Conservation (phyloP, 352 stramenopile species). For the Pythium volutum region DNA sequence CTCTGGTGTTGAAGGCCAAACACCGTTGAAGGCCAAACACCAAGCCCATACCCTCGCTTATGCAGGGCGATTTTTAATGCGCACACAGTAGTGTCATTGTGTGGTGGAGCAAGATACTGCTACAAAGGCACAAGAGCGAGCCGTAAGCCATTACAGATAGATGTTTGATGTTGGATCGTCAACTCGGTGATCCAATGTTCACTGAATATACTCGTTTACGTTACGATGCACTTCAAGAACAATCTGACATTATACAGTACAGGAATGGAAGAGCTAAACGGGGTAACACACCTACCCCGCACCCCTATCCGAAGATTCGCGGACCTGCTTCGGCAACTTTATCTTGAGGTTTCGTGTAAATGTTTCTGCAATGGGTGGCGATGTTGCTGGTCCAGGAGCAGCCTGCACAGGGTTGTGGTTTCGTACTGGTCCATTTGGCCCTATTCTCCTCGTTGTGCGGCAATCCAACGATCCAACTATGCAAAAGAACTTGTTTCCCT, state of each 20-base stretch:
- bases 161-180: too few species aligned
- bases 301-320: conserved; percentile 6
- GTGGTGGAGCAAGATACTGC: too few species aligned
- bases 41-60: too few species aligned
- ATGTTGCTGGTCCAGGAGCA: conserved; percentile 6
- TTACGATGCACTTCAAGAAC: background rate
- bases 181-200: too few species aligned
- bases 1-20: too few species aligned
- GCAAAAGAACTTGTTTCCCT: conserved; percentile 17
- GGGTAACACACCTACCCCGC: background rate
- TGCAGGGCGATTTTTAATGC: too few species aligned
- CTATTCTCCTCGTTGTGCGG: background rate
- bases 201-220: conserved; percentile 6
- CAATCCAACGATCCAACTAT: background rate
- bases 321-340: background rate
- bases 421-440: conserved; percentile 14
- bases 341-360: background rate
- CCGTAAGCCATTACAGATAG: too few species aligned
- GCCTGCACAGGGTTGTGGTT: background rate
- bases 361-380: background rate
- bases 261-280: background rate
- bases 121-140: too few species aligned
- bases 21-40: too few species aligned
- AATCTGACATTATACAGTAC: background rate
- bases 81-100: too few species aligned